Evolutionary conservation across 192 early-diverging fungal genomes (phyloP).

Genomic region (Mortierella hygrophila): DNA sequence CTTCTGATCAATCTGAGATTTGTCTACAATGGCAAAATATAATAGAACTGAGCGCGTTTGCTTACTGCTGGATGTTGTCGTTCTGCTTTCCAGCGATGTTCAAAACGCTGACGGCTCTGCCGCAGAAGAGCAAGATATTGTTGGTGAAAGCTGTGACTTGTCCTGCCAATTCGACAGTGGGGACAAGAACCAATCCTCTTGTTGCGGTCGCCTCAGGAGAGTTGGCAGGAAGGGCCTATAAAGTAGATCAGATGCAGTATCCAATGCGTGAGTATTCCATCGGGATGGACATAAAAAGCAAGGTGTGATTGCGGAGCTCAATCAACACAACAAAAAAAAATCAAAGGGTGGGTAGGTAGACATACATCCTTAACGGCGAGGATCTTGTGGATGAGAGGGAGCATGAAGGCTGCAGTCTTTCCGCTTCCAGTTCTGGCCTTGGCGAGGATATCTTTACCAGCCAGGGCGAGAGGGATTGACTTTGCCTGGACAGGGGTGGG

Average conservation of each 20-base stretch:
- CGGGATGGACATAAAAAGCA: not conserved
- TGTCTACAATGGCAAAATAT: not conserved
- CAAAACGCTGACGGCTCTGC: constrained; percentile 70
- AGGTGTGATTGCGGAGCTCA: not conserved
- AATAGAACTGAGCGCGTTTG: not conserved
- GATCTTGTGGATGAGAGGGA: constrained; percentile 94
- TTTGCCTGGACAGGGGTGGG: constrained; percentile 93
- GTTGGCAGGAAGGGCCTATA: constrained; percentile 51
- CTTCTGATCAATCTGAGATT: not conserved
- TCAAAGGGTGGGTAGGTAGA: not conserved
- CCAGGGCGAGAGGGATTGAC: constrained; percentile 90
- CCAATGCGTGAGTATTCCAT: not conserved
- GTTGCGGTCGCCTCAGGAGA: constrained; percentile 54
- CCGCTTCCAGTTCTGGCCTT: constrained; percentile 94
- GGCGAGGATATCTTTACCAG: constrained; percentile 95
- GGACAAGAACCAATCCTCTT: constrained; percentile 87
- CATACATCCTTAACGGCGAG: constrained; percentile 76
- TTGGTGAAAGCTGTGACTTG: constrained; percentile 87
- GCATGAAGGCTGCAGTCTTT: constrained; percentile 95
- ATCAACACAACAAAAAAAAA: not conserved
- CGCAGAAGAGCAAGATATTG: constrained; percentile 81
- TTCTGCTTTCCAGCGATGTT: constrained; percentile 75
- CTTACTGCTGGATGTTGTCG: constrained; percentile 69
- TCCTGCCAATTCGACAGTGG: constrained; percentile 94
- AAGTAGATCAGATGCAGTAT: not conserved